Evolutionary conservation across 345 rosid genomes (phyloP), one percentile per base, ranked within the genome.

Genomic region (Camelina sativa): DNA sequence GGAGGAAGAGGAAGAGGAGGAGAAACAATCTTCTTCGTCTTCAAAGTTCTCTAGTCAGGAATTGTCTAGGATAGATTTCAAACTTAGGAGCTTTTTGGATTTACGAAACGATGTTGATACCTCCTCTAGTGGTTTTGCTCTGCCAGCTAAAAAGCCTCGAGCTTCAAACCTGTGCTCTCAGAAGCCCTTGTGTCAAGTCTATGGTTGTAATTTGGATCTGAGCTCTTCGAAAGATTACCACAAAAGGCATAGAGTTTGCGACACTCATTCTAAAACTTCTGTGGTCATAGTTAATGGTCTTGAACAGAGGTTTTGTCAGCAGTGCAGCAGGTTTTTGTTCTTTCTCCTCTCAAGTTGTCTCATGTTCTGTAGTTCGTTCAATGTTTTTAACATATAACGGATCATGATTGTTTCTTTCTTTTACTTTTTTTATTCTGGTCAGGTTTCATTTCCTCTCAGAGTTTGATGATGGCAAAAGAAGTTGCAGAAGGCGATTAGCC

Each of bases 371-470:
- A 34, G 35, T 50, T 47, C 0, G 28, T 34, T 69, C 17, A 2
- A 43, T 46, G 54, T 32, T 19, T 19, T 20, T 7, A 23, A 22
- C 62, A 52, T 61, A 17, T 69, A 9, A 25, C 53, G 59, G 25
- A 22, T 22, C 51, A 4, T 62, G 66, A 41, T 41, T 1, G 52
- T 43, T 69, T 4, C 15, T 23, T 50, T 51, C 28, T 23, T 61
- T n/a, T 17, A 20, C 54, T 0, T 51, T 60, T 74, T 74, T 64
- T 63, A 35, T 60, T 44, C 71, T 25, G 61, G 72, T 22, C 86
- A 93, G 97, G 92, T 93, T 93, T 77, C 98, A 93, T 84, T 84
- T 88, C 81, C 89, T 93, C 69, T 78, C 76, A 69, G 97, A 93
- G 69, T 93, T 93, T 53, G 98, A 93, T 82, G 86, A 89, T 62